Evolutionary conservation across 2,329 filamentous ascomycete genomes (phyloP).

Genomic region (Truncatella angustata): DNA sequence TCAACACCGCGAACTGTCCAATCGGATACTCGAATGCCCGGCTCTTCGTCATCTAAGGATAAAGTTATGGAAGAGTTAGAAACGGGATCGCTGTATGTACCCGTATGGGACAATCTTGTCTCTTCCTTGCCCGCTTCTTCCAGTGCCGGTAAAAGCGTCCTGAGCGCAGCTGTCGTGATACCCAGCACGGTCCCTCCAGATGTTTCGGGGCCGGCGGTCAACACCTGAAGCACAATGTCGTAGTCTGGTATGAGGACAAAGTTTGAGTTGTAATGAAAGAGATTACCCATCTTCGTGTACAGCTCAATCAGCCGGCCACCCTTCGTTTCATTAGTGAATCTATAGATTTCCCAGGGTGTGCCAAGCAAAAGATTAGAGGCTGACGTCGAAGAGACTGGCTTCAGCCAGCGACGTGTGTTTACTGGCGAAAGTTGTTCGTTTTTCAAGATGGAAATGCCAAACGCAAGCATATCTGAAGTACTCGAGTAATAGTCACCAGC

Average conservation of each 20-base stretch:
- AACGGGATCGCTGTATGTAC: slow-evolving; percentile 34
- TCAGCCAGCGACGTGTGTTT: slow-evolving; percentile 38
- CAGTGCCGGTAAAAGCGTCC: slow-evolving; percentile 37
- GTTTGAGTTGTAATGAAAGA: slow-evolving; percentile 29
- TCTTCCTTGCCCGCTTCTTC: slow-evolving; percentile 40
- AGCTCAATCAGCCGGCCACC: slow-evolving; percentile 29
- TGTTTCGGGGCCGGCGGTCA: slow-evolving; percentile 19
- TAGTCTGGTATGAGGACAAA: slow-evolving; percentile 32
- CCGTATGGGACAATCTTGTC: slow-evolving; percentile 27
- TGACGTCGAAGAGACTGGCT: slow-evolving; percentile 26
- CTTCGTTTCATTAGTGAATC: slow-evolving; percentile 27
- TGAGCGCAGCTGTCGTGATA: slow-evolving; percentile 22
- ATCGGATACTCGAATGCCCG: slow-evolving; percentile 35
- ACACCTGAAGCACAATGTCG: slow-evolving; percentile 26
- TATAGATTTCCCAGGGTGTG: slow-evolving; percentile 32
- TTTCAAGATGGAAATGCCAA: slow-evolving; percentile 41
- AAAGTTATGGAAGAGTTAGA: slow-evolving; percentile 40
- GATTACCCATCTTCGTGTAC: slow-evolving; percentile 32
- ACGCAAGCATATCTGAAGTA: slow-evolving; percentile 34
- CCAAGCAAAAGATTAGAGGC: slow-evolving; percentile 27
- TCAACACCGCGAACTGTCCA: slow-evolving; percentile 41
- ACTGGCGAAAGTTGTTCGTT: slow-evolving; percentile 33
- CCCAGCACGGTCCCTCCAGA: background rate
- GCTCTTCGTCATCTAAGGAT: slow-evolving; percentile 31
- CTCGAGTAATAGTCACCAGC: slow-evolving; percentile 45